Conservation (phyloP, 2,329 filamentous ascomycete genomes). For the Sporothrix variecibatus region DNA sequence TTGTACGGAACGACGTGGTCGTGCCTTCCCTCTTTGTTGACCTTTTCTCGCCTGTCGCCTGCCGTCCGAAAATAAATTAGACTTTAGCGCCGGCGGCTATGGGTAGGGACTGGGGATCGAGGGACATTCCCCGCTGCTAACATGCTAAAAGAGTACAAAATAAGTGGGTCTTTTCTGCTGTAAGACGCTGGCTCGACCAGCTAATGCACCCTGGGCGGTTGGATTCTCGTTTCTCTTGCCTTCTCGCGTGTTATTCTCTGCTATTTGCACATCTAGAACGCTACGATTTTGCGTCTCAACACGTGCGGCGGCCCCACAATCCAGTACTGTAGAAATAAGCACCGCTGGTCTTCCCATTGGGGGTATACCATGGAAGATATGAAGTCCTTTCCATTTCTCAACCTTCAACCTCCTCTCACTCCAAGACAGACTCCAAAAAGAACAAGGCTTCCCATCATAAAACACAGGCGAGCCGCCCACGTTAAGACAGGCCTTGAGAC, state of each 20-base stretch:
- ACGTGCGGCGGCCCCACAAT: not conserved
- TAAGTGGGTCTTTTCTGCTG: not conserved
- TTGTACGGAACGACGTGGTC: not conserved
- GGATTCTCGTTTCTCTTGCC: not conserved
- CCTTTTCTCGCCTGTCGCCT: not conserved
- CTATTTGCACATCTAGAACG: not conserved
- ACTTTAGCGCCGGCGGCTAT: conserved; percentile 28
- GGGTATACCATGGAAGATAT: not conserved
- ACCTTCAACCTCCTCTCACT: not conserved
- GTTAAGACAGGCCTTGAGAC: not conserved
- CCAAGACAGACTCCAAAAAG: not conserved
- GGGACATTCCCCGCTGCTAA: not conserved
- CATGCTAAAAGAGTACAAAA: not conserved
- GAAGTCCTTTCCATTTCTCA: not conserved
- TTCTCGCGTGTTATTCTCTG: not conserved
- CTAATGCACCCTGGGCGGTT: not conserved
- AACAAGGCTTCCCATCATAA: not conserved
- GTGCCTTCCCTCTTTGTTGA: not conserved
- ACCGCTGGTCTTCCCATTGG: not conserved
- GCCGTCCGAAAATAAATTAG: conserved; percentile 19
- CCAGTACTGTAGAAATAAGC: not conserved
- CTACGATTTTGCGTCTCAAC: not conserved
- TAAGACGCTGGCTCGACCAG: not conserved
- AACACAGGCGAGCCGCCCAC: not conserved
- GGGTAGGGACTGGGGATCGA: not conserved